Evolutionary conservation across 352 stramenopile species (phyloP).

Genomic region (Phytophthora kernoviae): DNA sequence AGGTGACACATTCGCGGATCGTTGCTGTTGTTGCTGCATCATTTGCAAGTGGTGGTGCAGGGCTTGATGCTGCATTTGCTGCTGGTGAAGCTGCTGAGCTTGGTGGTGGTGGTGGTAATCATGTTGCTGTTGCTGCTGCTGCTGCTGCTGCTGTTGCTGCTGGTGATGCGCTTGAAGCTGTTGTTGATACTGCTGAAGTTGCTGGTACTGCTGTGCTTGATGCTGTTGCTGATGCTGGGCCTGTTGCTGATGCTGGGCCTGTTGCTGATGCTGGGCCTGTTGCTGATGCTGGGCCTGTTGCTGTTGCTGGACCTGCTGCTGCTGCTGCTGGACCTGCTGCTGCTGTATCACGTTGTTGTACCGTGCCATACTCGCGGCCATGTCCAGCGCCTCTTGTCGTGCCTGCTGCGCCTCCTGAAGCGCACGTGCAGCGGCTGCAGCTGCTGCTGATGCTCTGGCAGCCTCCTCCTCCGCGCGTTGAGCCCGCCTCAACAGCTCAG

Average conservation of each 20-base stretch:
- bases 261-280: conserved; percentile 38
- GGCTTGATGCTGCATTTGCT: conserved; percentile 60
- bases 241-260: conserved; percentile 41
- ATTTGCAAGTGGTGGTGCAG: conserved; percentile 56
- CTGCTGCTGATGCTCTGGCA: conserved; percentile 66
- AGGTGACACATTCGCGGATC: conserved; percentile 32
- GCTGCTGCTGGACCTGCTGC: conserved; percentile 47
- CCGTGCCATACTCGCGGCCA: conserved; percentile 73
- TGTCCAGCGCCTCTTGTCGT: conserved; percentile 81
- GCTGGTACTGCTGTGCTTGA: conserved; percentile 53
- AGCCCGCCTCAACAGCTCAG: conserved; percentile 69
- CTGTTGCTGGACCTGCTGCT: conserved; percentile 8
- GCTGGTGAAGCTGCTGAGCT: conserved; percentile 50
- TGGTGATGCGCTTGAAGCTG: conserved; percentile 38
- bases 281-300: conserved; percentile 22
- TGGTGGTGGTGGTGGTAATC: conserved; percentile 50
- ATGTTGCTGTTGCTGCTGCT: conserved; percentile 39
- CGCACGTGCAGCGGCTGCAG: conserved; percentile 68
- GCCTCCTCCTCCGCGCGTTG: conserved; percentile 84
- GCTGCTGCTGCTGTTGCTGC: conserved; percentile 37
- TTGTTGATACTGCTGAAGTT: conserved; percentile 58
- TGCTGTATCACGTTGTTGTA: conserved; percentile 81
- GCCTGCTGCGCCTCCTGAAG: conserved; percentile 81
- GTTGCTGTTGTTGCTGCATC: conserved; percentile 51
- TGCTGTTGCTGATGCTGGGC: conserved; percentile 54